Evolutionary conservation across 1,284 basidiomycete species (phyloP).

Genomic region (Melampsora americana): DNA sequence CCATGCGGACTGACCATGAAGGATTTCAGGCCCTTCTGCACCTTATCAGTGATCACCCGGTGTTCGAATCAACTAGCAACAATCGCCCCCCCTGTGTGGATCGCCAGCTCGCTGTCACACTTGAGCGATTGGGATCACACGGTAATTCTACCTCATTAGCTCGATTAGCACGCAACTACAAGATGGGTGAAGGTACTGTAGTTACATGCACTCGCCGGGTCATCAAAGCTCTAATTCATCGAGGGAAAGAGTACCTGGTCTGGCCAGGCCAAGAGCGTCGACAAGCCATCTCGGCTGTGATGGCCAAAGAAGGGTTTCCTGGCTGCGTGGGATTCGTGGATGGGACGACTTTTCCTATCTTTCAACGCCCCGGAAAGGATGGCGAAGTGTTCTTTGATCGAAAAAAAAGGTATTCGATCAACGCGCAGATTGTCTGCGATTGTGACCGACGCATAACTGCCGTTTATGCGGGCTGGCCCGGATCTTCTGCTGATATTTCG

Average conservation of each 20-base stretch:
- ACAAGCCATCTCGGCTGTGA: background rate
- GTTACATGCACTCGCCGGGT: background rate
- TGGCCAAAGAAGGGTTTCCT: no score
- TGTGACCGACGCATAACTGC: conserved; percentile 4
- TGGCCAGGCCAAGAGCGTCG: background rate
- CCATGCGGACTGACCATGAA: no score
- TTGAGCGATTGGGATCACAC: conserved; percentile 7
- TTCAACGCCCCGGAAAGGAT: background rate
- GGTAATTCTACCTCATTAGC: conserved; percentile 11
- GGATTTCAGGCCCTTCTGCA: no score
- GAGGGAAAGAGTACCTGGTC: background rate
- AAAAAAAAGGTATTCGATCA: background rate
- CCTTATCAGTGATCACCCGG: no score
- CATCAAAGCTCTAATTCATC: background rate
- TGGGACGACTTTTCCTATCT: conserved; percentile 3
- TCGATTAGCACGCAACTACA: background rate
- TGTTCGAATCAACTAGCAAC: no score
- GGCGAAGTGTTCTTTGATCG: conserved; percentile 5
- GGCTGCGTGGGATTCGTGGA: no score
- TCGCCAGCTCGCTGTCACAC: background rate
- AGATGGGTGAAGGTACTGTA: conserved; percentile 8
- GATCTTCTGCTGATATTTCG: background rate
- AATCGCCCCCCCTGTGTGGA: no score
- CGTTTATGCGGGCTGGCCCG: conserved; percentile 8
- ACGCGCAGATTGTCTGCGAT: conserved; percentile 9